phyloP scores from a whole-genome alignment of 257 asterid species.

The Galeopsis tetrahit region DNA sequence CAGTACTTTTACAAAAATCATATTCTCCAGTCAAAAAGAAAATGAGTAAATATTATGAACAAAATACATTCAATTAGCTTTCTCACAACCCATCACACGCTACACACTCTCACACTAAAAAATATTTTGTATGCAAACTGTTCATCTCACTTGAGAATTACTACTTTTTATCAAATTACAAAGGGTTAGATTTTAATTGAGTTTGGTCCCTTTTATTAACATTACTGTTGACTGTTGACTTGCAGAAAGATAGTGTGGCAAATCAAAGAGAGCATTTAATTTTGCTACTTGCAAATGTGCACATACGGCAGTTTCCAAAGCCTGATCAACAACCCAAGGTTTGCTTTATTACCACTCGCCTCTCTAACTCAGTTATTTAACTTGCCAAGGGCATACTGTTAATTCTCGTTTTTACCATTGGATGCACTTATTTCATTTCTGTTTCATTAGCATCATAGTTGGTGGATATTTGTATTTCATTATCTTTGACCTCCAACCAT shows the following conservation, averaged over 20 bases:
- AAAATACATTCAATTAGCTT: neutral
- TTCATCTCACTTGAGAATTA: neutral
- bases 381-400: neutral
- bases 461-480: neutral
- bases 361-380: conserved; percentile 9
- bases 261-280: conserved; percentile 95
- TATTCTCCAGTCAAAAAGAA: neutral
- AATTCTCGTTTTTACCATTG: neutral
- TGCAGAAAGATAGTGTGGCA: conserved; percentile 85
- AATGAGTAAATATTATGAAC: neutral
- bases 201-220: conserved; percentile 9
- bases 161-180: conserved; percentile 7
- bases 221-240: conserved; percentile 24
- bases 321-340: conserved; percentile 97
- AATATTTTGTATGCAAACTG: neutral
- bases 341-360: conserved; percentile 27
- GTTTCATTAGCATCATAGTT: neutral
- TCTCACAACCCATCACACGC: neutral
- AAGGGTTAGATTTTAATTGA: conserved; percentile 8
- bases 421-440: neutral
- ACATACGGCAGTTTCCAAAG: conserved; percentile 87
- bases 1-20: neutral
- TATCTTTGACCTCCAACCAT: conserved; percentile 5
- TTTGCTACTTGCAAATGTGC: conserved; percentile 88
- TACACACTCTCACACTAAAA: neutral